These are phyloP conservation scores for Diaporthe caulivora DNA, from an alignment of 2,329 filamentous ascomycete species.

Conservation along the genomic window DNA sequence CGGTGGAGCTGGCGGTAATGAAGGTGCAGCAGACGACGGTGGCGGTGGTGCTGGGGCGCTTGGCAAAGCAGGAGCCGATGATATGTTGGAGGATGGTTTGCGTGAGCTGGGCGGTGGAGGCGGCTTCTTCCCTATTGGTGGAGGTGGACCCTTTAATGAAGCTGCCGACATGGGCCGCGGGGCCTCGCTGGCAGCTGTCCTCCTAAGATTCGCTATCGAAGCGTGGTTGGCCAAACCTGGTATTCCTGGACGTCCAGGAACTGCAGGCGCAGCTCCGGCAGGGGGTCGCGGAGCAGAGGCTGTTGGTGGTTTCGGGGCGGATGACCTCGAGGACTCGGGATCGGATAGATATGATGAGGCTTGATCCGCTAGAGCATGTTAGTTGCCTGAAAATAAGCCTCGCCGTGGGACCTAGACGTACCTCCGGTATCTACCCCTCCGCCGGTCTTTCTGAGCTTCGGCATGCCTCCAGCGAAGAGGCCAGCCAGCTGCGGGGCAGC, in stretches of 20 bases:
- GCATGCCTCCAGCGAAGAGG: slow-evolving; percentile 93
- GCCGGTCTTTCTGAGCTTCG: slow-evolving; percentile 89
- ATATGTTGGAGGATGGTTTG: slow-evolving; percentile 63
- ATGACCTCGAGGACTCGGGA: slow-evolving; percentile 71
- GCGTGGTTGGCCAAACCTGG: slow-evolving; percentile 63
- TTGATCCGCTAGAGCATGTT: slow-evolving; percentile 64
- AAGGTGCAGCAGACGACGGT: slow-evolving; percentile 54
- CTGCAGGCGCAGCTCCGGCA: slow-evolving; percentile 67
- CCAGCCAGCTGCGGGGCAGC: slow-evolving; percentile 85
- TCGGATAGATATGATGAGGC: slow-evolving; percentile 85
- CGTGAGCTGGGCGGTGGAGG: slow-evolving; percentile 72
- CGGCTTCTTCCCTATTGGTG: slow-evolving; percentile 82
- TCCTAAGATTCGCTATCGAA: slow-evolving; percentile 71
- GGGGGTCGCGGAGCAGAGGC: slow-evolving; percentile 71
- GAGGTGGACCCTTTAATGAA: slow-evolving; percentile 77
- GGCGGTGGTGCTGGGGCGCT: slow-evolving; percentile 52
- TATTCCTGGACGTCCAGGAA: slow-evolving; percentile 67
- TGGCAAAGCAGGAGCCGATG: slow-evolving; percentile 51
- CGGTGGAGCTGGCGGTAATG: slow-evolving; percentile 58
- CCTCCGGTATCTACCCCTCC: slow-evolving; percentile 83
- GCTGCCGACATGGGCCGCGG: slow-evolving; percentile 71
- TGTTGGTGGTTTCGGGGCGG: slow-evolving; percentile 66
- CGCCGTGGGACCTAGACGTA: slow-evolving; percentile 47
- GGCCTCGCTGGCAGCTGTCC: slow-evolving; percentile 61
- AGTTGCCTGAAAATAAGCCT: slow-evolving; percentile 35